Base-by-base conservation (phyloP, 495 filamentous ascomycete genomes). In the Trichocladium antarcticum region DNA sequence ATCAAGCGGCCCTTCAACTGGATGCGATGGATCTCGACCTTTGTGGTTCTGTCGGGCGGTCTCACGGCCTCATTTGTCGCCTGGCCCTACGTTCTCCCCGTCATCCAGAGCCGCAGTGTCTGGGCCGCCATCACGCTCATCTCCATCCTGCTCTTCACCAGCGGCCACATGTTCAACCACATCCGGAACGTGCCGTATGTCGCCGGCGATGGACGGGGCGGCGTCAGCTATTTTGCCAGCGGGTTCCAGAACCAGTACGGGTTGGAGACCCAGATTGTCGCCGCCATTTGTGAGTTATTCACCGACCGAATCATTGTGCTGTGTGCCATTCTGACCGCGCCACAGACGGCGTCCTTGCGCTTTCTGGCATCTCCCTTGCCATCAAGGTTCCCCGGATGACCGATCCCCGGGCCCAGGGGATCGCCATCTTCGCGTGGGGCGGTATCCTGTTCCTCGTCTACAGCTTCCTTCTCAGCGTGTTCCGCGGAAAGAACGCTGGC, bases 101-200 rank as follows among this genome's bases (percentile, higher is more conserved):
- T 95, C 46, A 69, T 97, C 31, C 86, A 87, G 61, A 96, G 85
- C 65, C 79, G 89, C 45, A 96, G 92, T 49, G 67, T 96, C 22
- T 99, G 92, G 93, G 89, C 92, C 28, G 89, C 84, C 22, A 62
- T 95, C 54, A 90, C 85, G 61, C 70, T 99, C 43, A 86, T 99
- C 55, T 76, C 80, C 7, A 87, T 99, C 49, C 79, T 99, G 36
- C 71, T 99, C 28, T 99, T 99, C 70, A 97, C 86, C 29, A 88
- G 82, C 54, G 92, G 93, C 12, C 89, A 97, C 63, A 98, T 99
- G 92, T 99, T 89, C 76, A 97, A 97, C 67, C 92, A 97, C 57
- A 99, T 99, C 61, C 77, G 92, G 47, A 89, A 89, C 60, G 88
- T 92, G 0, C 90, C 92, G n/a, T 99, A 99, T 60, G 87, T 97